Base-by-base conservation (phyloP, 179 eudicot genomes). In the Dionaea muscipula region DNA sequence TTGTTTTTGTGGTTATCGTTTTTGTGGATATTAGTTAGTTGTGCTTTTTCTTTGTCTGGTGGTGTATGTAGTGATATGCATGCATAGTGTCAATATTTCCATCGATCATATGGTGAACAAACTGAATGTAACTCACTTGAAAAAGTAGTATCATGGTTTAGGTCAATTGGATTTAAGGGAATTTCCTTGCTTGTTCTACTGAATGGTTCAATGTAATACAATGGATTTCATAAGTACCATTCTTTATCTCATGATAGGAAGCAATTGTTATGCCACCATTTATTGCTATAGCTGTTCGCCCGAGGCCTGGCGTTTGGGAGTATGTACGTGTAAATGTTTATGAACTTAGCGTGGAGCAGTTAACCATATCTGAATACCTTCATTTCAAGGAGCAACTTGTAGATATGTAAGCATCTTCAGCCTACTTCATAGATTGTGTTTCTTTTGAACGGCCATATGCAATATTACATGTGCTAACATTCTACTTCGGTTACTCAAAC, bases 261-360 rank as follows among this genome's bases (percentile, higher is more conserved):
- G 89, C 90, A 38, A 85, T 85, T 54, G 68, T 85, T 58, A 57
- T 80, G 41, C 94, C 94, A 43, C 94, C 94, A 6, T 82, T 78
- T 64, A 86, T 85, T 47, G 90, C 84, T 31, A 68, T 85, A 54
- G 94, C 94, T 31, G 56, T 82, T 46, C 86, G 90, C 35, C 94
- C 94, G 3, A 74, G 94, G 67, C 94, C 94, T 20, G 94, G 94
- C 51, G 86, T 85, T 47, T 85, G 94, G 91, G 96, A 85, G 60
- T 80, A 65, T 59, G 87, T 82, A 0, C 94, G 96, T 21, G 91
- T 88, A 27, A 85, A 88, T 67, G 85, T 77, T 3, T 38, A 73
- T 59, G 87, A 88, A 56, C 86, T 88, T 23, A 80, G 74, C 51
- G 91, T 88, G 50, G 94, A 88, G 49, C 82, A 85, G 69, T 51